These are phyloP conservation scores for Phytophthora fragariae DNA, from an alignment of 352 stramenopile genomes.

Conservation along the genomic window DNA sequence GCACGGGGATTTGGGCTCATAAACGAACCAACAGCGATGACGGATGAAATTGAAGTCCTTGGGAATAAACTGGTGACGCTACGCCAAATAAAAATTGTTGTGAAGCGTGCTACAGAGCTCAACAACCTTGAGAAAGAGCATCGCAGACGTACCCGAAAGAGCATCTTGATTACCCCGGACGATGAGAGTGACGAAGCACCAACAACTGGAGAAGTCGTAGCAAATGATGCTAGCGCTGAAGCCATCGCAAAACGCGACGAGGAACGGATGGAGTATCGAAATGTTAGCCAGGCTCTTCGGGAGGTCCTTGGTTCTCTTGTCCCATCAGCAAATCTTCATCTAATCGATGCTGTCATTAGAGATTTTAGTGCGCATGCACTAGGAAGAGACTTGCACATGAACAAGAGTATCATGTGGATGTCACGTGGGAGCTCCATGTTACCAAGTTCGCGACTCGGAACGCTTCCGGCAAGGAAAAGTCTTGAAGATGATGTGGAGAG, in stretches of 20 bases:
- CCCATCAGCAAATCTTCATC: conserved; percentile 31
- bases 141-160: conserved; percentile 10
- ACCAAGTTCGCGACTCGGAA: background rate
- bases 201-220: background rate
- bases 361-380: conserved; percentile 46
- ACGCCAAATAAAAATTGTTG: conserved; percentile 33
- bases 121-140: conserved; percentile 31
- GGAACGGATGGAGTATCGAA: conserved; percentile 48
- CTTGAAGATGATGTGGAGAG: conserved; percentile 48
- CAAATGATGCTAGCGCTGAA: conserved; percentile 16
- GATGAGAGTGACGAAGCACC: conserved; percentile 26
- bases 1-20: conserved; percentile 40
- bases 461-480: background rate
- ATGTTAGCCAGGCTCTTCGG: conserved; percentile 49
- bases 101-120: conserved; percentile 34
- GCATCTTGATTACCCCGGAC: conserved; percentile 14
- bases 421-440: conserved; percentile 6
- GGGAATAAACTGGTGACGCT: conserved; percentile 16
- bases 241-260: conserved; percentile 26
- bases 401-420: conserved; percentile 26
- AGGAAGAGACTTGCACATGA: conserved; percentile 30
- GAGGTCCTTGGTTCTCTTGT: conserved; percentile 38
- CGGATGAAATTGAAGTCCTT: conserved; percentile 10
- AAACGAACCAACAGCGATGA: background rate
- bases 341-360: conserved; percentile 51